Conservation (phyloP, 352 stramenopile genomes). For the Phytophthora hybrid region DNA sequence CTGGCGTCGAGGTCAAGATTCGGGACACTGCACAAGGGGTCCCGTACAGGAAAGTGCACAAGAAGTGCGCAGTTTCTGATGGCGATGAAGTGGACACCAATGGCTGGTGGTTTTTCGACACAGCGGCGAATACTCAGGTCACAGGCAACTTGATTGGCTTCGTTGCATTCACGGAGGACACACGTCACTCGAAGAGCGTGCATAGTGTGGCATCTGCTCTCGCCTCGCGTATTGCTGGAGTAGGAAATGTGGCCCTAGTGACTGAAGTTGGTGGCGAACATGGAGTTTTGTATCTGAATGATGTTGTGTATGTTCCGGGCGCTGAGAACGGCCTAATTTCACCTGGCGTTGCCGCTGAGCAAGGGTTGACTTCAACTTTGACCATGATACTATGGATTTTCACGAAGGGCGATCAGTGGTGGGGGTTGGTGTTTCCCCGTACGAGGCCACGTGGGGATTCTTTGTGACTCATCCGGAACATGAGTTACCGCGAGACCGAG, state of each 20-base stretch:
- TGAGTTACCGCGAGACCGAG: background rate
- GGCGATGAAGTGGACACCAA: background rate
- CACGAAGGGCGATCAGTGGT: background rate
- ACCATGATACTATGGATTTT: background rate
- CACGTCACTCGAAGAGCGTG: background rate
- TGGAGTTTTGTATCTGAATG: background rate
- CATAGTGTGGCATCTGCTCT: background rate
- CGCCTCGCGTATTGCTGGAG: slow-evolving; percentile 9
- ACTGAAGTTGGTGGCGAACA: slow-evolving; percentile 10
- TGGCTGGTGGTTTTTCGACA: background rate
- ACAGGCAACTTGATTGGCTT: background rate
- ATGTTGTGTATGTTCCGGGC: slow-evolving; percentile 9
- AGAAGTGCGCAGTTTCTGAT: background rate
- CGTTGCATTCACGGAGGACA: background rate
- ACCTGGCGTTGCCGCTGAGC: too few relatives aligned
- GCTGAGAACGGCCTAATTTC: background rate
- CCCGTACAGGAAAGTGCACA: background rate
- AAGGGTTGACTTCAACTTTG: slow-evolving; percentile 5
- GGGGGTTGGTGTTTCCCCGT: background rate
- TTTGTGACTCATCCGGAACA: background rate
- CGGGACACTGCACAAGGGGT: too few relatives aligned
- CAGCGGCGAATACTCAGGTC: background rate
- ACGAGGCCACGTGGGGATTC: slow-evolving; percentile 13
- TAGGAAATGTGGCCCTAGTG: slow-evolving; percentile 2
- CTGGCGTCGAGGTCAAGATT: too few relatives aligned